Evolutionary conservation across 345 rosid species (phyloP), one percentile per base, ranked within the genome.

Genomic region (Tarenaya hassleriana): DNA sequence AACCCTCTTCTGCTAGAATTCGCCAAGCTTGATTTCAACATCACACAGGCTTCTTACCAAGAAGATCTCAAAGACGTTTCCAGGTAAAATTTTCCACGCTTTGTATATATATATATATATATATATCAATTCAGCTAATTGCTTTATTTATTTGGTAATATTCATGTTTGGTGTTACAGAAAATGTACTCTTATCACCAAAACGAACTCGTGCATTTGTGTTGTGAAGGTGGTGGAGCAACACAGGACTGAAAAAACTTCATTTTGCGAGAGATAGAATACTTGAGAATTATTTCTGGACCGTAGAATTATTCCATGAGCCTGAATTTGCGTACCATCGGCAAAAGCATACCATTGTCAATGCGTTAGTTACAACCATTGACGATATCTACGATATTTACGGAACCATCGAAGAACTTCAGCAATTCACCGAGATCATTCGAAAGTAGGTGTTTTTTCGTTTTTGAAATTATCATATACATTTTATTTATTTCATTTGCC

Each of bases 21-120:
- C 14, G 79, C 83, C 7, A 43, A 63, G 51, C 40, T 80, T 58
- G 80, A 80, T 50, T 77, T 67, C 57, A 74, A 80, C 16, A 41
- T 50, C 10, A 63, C 70, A 4, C 83, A 71, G 58, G 70, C 69
- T 10, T 21, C 38, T 8, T 73, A 77, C 48, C 79, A 68, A 15
- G 55, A 73, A 9, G 83, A 80, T 41, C 50, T 80, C 8, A 68
- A 56, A 41, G n/a, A 63, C 27, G 45, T 39, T 29, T 72, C 77
- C 7, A 57, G 60, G 78, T 63, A 42, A 16, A 3, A 41, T 6
- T 48, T 1, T 24, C 39, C 10, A 24, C 34, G 16, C 50, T 49
- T 11, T 18, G 6, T 32, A 38, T 10, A 31, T 17, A 19, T 49
- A 24, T 24, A 24, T 24, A 24, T 24, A 24, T 24, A 24, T 24